Base-by-base conservation (phyloP, 2,329 filamentous ascomycete species). In the Hypoxylon sp. region DNA sequence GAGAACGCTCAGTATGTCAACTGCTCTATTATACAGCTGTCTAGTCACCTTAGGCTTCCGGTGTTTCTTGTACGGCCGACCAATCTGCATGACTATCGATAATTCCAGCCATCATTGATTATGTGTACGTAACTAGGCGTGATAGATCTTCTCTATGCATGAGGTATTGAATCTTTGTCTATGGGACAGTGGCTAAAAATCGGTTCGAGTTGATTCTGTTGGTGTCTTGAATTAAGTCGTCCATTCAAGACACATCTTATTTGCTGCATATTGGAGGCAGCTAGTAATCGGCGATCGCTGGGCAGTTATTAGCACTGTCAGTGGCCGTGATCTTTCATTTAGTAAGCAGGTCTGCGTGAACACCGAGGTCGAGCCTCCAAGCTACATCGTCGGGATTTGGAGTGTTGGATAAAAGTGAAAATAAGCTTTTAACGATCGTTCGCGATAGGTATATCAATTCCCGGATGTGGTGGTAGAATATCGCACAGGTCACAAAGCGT, bases 281-380 rank as follows among this genome's bases (percentile, higher is more conserved):
- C 28, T 70, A 68, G 64, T 70, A 70, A 70, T 70, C 67, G 64
- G 64, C 67, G 67, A 65, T 60, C 57, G 58, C 55, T 43, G 51
- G 58, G 17, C 10, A 53, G 30, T 59, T 60, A 68, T 53, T 57
- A 63, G 36, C 34, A 50, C 48, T 9, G 52, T 36, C 46, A 53
- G 21, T 60, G 41, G 57, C 53, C 41, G 51, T 36, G 25, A 41
- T 60, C 6, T 32, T 43, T 51, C 34, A 3, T 60, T 48, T 70
- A 70, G 67, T 70, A 70, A 70, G 67, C 67, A 25, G n/a, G 19
- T 51, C 49, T 67, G 43, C 34, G 19, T 48, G 34, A 60, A 56
- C 59, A 63, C 59, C 49, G 49, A 64, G 43, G 30, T 36, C 34
- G 48, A 46, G 32, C 58, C 41, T 49, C 36, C 3, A 59, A 57